Percentiles rank a stretch among this genome's conserved stretches.
Evolutionary conservation across 352 stramenopile species (phyloP).

Genomic region (Pythium brassicae): DNA sequence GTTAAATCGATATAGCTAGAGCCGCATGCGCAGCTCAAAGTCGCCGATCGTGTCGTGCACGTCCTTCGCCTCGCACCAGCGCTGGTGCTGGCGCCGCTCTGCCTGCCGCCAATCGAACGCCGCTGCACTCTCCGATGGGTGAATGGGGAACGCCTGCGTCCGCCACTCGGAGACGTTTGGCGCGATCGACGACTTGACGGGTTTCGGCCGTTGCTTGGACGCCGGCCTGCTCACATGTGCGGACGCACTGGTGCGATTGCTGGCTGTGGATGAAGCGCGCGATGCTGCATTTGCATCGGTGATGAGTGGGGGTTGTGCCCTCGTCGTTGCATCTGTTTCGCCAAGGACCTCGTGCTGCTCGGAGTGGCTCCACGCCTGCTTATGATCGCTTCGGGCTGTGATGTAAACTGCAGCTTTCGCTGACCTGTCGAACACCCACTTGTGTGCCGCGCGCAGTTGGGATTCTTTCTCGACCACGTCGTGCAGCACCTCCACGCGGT

Average conservation of each 20-base stretch:
- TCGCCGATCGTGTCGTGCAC: conserved; percentile 30
- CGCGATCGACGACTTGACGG: conserved; percentile 26
- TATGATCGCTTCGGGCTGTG: conserved; percentile 6
- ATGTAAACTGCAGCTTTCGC: background rate
- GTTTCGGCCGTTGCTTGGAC: background rate
- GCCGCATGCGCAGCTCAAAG: conserved; percentile 35
- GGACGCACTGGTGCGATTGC: conserved; percentile 6
- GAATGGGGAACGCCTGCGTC: conserved; percentile 21
- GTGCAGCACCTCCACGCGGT: conserved; percentile 29
- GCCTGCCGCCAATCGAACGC: background rate
- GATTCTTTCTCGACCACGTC: conserved; percentile 30
- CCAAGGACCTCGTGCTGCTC: background rate
- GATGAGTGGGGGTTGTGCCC: background rate
- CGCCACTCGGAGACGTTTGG: conserved; percentile 39
- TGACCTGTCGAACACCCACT: conserved; percentile 30
- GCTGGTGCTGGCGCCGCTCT: conserved; percentile 15
- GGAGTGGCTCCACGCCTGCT: conserved; percentile 19
- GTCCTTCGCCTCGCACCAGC: conserved; percentile 17
- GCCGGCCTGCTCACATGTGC: conserved; percentile 3
- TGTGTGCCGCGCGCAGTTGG: conserved; percentile 31
- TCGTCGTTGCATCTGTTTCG: background rate
- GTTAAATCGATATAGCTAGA: conserved; percentile 12
- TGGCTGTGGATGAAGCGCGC: conserved; percentile 1
- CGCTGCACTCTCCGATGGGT: conserved; percentile 4
- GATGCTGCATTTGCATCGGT: background rate